Evolutionary conservation across 2,329 filamentous ascomycete species (phyloP).

Genomic region (Orbilia quercus): DNA sequence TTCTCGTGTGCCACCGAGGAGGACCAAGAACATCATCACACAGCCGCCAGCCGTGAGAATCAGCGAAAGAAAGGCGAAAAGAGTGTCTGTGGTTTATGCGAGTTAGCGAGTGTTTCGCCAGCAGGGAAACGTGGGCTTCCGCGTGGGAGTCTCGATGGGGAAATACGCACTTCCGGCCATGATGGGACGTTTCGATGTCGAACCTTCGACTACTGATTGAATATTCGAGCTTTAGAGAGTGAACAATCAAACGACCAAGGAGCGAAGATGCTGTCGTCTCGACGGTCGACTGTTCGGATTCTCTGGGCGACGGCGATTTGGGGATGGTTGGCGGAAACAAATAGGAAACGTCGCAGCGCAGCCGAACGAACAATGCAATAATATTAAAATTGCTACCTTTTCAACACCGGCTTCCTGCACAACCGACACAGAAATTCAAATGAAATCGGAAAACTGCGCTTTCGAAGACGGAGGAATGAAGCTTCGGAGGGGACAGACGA

Average conservation of each 20-base stretch:
- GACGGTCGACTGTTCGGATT: too few species aligned
- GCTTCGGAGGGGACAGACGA: slow-evolving; percentile 17
- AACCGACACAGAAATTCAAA: slow-evolving; percentile 10
- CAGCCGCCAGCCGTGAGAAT: slow-evolving; percentile 72
- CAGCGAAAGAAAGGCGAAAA: slow-evolving; percentile 65
- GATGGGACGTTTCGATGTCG: slow-evolving; percentile 18
- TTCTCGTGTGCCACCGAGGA: slow-evolving; percentile 72
- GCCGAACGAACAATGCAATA: neutral
- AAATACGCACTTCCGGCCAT: slow-evolving; percentile 54
- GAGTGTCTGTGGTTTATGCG: slow-evolving; percentile 12
- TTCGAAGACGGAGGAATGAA: slow-evolving; percentile 31
- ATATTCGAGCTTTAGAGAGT: slow-evolving; percentile 22
- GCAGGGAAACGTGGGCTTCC: slow-evolving; percentile 32
- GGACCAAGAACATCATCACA: slow-evolving; percentile 74
- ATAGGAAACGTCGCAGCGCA: slow-evolving; percentile 4
- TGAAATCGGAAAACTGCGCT: slow-evolving; percentile 7
- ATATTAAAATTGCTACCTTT: neutral
- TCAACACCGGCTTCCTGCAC: slow-evolving; percentile 9
- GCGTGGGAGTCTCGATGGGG: slow-evolving; percentile 19
- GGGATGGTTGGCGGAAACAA: slow-evolving; percentile 30
- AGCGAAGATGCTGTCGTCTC: too few species aligned
- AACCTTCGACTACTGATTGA: slow-evolving; percentile 10
- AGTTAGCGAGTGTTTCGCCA: slow-evolving; percentile 32
- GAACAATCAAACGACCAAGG: neutral
- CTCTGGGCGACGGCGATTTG: slow-evolving; percentile 1